phyloP scores from a whole-genome alignment of 176 grass and related monocot species.

The maize (Zea mays) region DNA sequence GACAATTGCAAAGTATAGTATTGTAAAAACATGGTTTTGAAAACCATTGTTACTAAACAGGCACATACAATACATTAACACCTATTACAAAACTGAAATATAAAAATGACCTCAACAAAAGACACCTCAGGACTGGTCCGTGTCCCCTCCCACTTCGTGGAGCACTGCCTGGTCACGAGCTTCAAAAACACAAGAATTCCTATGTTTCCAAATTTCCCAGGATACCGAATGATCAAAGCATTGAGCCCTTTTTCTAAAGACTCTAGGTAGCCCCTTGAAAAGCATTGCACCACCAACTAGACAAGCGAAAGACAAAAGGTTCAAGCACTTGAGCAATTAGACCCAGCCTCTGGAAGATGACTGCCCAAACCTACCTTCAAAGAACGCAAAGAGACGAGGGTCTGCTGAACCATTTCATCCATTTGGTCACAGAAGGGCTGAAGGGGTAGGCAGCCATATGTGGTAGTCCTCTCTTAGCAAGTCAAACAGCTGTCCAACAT shows the following conservation, averaged over 20 bases:
- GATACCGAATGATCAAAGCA: background rate
- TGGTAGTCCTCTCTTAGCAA: background rate
- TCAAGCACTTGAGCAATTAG: background rate
- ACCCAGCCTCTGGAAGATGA: background rate
- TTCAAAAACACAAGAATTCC: background rate
- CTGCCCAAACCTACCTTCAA: background rate
- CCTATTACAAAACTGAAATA: background rate
- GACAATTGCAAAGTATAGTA: too few relatives aligned
- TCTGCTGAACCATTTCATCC: background rate
- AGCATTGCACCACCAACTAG: background rate
- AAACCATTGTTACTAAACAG: too few relatives aligned
- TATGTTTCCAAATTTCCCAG: background rate
- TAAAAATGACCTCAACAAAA: background rate
- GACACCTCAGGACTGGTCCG: background rate
- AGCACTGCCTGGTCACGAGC: background rate
- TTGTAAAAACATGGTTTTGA: too few relatives aligned
- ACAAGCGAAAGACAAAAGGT: background rate
- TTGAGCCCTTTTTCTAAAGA: background rate
- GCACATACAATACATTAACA: background rate
- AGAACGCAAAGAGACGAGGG: background rate
- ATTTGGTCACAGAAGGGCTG: background rate
- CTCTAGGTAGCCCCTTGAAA: background rate
- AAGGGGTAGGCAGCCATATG: background rate
- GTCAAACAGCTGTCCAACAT: background rate
- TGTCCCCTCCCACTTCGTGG: background rate